A percentile compares a stretch with the other conserved stretches of the same genome.
These are phyloP conservation scores for Entrophospora sp. DNA, from an alignment of 192 early-diverging fungal species.

Conservation along the genomic window DNA sequence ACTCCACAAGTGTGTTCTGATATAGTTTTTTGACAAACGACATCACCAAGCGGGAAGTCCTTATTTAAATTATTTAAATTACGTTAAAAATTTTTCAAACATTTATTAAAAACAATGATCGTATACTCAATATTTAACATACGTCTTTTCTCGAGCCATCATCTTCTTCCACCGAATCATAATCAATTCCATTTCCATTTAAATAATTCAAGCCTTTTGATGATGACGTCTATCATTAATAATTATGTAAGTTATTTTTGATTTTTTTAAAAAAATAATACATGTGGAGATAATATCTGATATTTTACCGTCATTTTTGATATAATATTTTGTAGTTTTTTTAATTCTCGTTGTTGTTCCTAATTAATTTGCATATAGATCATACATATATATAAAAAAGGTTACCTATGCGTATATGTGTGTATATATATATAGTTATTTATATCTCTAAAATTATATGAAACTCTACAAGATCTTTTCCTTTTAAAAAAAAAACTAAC, in stretches of 20 bases:
- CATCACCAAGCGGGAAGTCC: slow-evolving; percentile 40
- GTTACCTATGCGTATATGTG: too few species aligned
- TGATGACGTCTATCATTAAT: too few species aligned
- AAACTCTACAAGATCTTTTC: too few species aligned
- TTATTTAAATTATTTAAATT: neutral
- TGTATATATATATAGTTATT: too few species aligned
- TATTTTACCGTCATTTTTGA: neutral
- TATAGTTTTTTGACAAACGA: slow-evolving; percentile 47
- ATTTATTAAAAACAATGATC: neutral
- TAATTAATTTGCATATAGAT: too few species aligned
- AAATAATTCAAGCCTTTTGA: too few species aligned
- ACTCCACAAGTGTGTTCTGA: slow-evolving; percentile 43
- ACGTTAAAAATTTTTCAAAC: neutral
- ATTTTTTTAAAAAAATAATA: neutral
- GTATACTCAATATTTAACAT: neutral
- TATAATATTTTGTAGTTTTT: neutral
- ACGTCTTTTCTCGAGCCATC: neutral
- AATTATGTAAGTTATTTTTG: neutral
- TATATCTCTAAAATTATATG: too few species aligned
- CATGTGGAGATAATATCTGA: neutral
- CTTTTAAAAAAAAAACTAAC: too few species aligned
- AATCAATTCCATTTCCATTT: neutral
- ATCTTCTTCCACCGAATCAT: neutral
- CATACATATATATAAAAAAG: too few species aligned
- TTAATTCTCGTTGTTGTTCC: slow-evolving; percentile 5